Conservation (phyloP, 1,139 yeast species). For the Blastobotrys elegans region DNA sequence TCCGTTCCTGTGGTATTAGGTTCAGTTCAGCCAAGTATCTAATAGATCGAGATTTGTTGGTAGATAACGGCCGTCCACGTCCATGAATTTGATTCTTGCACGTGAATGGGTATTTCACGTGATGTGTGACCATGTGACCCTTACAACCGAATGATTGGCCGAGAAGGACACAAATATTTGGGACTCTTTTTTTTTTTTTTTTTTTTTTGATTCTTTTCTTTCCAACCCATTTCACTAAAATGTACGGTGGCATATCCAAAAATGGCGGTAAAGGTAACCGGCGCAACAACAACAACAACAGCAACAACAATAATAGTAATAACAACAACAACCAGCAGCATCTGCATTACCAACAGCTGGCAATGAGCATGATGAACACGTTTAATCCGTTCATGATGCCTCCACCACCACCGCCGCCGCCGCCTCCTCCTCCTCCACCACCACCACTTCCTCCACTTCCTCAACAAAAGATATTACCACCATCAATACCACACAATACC, state of each 20-base stretch:
- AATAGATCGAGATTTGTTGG: too few species aligned
- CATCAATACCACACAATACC: not conserved
- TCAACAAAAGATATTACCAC: not conserved
- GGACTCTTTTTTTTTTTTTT: not conserved
- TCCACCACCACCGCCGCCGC: not conserved
- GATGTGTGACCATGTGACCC: too few species aligned
- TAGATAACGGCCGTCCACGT: too few species aligned
- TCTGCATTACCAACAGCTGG: slow-evolving; percentile 2
- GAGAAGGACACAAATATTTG: not conserved
- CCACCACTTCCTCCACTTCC: not conserved
- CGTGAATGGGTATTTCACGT: too few species aligned
- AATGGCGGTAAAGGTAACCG: not conserved
- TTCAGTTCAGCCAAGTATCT: too few species aligned
- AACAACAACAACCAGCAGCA: not conserved
- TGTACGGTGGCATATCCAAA: not conserved
- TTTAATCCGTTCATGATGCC: not conserved
- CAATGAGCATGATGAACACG: slow-evolving; percentile 10
- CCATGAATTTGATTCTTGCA: too few species aligned
- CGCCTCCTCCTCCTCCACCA: not conserved
- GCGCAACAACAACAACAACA: not conserved
- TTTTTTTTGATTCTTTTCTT: too few species aligned
- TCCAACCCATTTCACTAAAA: too few species aligned
- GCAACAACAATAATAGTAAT: not conserved
- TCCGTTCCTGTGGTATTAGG: too few species aligned
- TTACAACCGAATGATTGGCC: too few species aligned